Percentiles rank a stretch among this genome's conserved stretches.
These are phyloP conservation scores for Ceratocystis ficicola DNA, from an alignment of 2,329 filamentous ascomycete genomes.

Conservation along the genomic window DNA sequence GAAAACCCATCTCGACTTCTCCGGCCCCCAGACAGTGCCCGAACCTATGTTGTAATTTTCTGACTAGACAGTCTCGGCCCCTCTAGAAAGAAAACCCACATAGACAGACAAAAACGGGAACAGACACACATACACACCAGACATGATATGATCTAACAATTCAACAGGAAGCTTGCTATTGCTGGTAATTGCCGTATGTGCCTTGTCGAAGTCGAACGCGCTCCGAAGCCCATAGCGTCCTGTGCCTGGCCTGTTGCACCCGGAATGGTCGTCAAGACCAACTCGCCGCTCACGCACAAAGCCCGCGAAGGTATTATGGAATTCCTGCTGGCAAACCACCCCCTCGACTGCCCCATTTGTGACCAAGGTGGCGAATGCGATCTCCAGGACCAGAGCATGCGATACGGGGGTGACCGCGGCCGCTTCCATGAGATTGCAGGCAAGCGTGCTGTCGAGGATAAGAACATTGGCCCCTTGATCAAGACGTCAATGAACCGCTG, in stretches of 20 bases:
- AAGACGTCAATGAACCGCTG: slow-evolving; percentile 99
- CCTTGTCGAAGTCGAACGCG: slow-evolving; percentile 91
- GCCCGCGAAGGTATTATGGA: slow-evolving; percentile 98
- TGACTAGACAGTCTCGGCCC: too few species aligned
- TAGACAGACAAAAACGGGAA: background rate
- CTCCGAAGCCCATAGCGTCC: slow-evolving; percentile 93
- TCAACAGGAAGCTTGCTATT: slow-evolving; percentile 82
- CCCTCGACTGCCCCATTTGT: slow-evolving; percentile 91
- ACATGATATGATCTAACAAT: slow-evolving; percentile 14
- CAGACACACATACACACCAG: background rate
- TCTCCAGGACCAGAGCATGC: slow-evolving; percentile 98
- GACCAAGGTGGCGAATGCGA: slow-evolving; percentile 99
- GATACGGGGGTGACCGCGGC: slow-evolving; percentile 89
- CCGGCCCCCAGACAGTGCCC: slow-evolving; percentile 25
- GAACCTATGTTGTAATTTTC: background rate
- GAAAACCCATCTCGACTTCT: slow-evolving; percentile 28
- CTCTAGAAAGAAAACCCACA: too few species aligned
- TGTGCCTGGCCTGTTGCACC: slow-evolving; percentile 98
- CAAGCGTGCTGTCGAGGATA: slow-evolving; percentile 97
- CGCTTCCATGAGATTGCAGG: slow-evolving; percentile 92
- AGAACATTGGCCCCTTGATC: slow-evolving; percentile 95
- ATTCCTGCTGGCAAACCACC: slow-evolving; percentile 91
- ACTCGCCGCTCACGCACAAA: slow-evolving; percentile 92
- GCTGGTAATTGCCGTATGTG: slow-evolving; percentile 99
- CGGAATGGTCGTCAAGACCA: slow-evolving; percentile 98